A percentile compares a stretch with the other conserved stretches of the same genome.
Evolutionary conservation across 371 early-diverging fungal species (phyloP).

Genomic region (Thermomucor indicae-seudaticae): DNA sequence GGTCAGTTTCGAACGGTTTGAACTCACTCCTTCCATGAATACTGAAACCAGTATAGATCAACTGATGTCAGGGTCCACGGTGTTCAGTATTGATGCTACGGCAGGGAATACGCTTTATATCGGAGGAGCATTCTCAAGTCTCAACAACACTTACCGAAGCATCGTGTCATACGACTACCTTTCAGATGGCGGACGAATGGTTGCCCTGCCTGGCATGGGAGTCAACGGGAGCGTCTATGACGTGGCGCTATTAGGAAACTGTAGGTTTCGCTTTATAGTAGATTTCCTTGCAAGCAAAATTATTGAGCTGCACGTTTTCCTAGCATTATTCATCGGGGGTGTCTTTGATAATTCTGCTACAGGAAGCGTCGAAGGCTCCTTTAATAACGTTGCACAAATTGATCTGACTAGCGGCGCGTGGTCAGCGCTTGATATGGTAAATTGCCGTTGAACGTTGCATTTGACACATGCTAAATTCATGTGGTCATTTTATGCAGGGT

Average conservation of each 20-base stretch:
- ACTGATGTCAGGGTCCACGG: conserved; percentile 20
- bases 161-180: conserved; percentile 27
- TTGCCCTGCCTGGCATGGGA: conserved; percentile 15
- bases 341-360: conserved; percentile 19
- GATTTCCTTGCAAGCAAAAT: background rate
- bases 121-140: conserved; percentile 28
- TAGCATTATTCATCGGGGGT: conserved; percentile 34
- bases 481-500: conserved; percentile 16
- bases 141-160: conserved; percentile 19
- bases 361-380: background rate
- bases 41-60: conserved; percentile 19
- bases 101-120: conserved; percentile 24
- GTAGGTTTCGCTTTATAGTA: too few relatives aligned
- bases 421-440: conserved; percentile 22
- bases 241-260: too few relatives aligned
- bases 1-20: conserved; percentile 7
- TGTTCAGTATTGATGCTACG: conserved; percentile 24
- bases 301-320: background rate
- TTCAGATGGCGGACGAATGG: conserved; percentile 5
- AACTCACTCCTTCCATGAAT: background rate
- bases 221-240: conserved; percentile 23
- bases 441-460: background rate
- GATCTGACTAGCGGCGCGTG: conserved; percentile 16
- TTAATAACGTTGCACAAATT: conserved; percentile 29
- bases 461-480: background rate